Evolutionary conservation across 176 grass and related monocot species (phyloP).

Genomic region (Neostapfia colusana): DNA sequence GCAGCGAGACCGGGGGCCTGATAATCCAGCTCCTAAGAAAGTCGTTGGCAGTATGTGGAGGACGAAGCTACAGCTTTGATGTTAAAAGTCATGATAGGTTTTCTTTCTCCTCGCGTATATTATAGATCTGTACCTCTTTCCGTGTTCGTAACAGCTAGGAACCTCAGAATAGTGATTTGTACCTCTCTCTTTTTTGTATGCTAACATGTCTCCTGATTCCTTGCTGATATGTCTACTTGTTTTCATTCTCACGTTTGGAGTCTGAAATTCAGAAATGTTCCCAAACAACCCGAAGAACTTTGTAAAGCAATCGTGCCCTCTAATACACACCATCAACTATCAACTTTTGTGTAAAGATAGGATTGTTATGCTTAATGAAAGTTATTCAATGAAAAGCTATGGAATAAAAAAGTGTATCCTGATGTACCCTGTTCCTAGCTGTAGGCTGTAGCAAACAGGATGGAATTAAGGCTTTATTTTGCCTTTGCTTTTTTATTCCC

Average conservation of each 20-base stretch:
- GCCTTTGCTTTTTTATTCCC: neutral
- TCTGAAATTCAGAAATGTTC: constrained; percentile 19
- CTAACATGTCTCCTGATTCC: constrained; percentile 1
- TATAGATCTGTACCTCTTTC: neutral
- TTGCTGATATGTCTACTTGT: neutral
- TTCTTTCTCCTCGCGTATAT: neutral
- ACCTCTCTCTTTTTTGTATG: too few species aligned
- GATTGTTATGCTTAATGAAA: neutral
- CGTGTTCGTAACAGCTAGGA: constrained; percentile 28
- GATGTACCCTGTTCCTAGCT: constrained; percentile 8
- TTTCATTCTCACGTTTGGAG: constrained; percentile 37
- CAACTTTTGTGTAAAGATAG: constrained; percentile 10
- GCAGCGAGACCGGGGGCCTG: constrained; percentile 69
- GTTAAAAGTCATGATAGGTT: neutral
- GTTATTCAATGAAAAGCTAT: neutral
- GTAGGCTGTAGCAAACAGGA: constrained; percentile 23
- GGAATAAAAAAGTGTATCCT: constrained; percentile 8
- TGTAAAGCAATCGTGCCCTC: constrained; percentile 30
- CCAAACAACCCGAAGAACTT: constrained; percentile 2
- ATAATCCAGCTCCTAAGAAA: constrained; percentile 73
- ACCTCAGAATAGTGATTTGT: neutral
- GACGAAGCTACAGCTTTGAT: constrained; percentile 56
- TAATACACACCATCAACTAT: neutral
- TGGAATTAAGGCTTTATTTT: neutral
- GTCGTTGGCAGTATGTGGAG: constrained; percentile 79